Evolutionary conservation across 345 rosid genomes (phyloP), one percentile per base, ranked within the genome.

Genomic region (Combretum micranthum): DNA sequence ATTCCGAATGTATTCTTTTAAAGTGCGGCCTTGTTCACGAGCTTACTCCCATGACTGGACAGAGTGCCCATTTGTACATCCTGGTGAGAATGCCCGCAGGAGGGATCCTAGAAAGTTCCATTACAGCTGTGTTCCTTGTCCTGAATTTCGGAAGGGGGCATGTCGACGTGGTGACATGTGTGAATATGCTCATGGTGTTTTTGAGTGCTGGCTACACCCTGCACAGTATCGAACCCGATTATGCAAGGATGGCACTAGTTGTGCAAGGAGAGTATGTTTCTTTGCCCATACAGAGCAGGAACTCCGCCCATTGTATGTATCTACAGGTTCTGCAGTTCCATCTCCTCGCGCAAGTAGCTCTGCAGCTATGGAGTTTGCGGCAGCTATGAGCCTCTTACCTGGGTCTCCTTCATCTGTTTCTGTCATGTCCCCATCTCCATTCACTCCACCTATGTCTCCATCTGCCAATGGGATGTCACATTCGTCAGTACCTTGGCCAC

Each of bases 11-110:
- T 92, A 88, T 65, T 92, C 96, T 1, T 92, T 92, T 69, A 92
- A 92, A 73, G 89, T 92, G 19, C 63, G 98, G 20, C 97, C 98
- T 13, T 92, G 98, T 73, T 88, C 97, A 0, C 87, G 98, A 23
- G 97, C 98, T 0, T 92, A 92, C 57, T 92, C 98, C 4, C 98
- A 92, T 64, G 98, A 92, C 66, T 92, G 98, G 98, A 92, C 98
- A 0, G 98, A 92, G 74, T 92, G 98, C 58, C 98, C 98, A 8
- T 92, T 92, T 73, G 98, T 88, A 52, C 98, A 92, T 53, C 98
- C 98, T 0, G 98, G 98, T 5, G 98, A 92, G 51, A 92, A 92
- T 71, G 98, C 98, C 26, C 81, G 98, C 58, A 83, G 98, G 67
- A 80, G 98, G 69, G 98, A 92, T 70, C 98, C 97, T 1, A 81